Evolutionary conservation across 2,329 filamentous ascomycete genomes (phyloP), one percentile per base, ranked within the genome.

Genomic region (Colletotrichum sp.): DNA sequence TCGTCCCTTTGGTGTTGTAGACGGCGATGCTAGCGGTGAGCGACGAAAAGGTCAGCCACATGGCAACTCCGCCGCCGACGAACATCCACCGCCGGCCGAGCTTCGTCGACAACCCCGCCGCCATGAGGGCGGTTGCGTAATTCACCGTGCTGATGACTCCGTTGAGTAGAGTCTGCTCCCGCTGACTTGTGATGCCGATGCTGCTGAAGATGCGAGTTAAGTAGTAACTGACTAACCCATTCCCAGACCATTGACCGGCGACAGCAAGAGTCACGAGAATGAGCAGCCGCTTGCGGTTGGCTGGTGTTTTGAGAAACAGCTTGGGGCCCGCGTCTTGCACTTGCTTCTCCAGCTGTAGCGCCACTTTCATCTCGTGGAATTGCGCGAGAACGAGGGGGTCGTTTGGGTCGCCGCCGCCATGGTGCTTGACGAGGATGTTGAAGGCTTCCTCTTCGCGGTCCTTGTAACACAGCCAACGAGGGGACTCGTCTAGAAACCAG

Each of bases 381-480:
- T 82, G 78, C 25, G 88, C 85, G 22, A 92, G 89, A 16, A 92
- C 86, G 11, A 87, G 82, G 0, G 88, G 90, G 39, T 86, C 82
- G 5, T 79, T 79, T 44, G 90, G 85, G 74, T 89, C 83, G 3
- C 88, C 90, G 78, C 90, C 90, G n/a, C 88, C 89, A 77, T 90
- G 87, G 78, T 88, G 89, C 71, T 84, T 85, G 70, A 80, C 71
- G 7, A 85, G 79, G 19, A 84, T 67, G 0, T 72, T 77, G 5
- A 80, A 79, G 0, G 83, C 83, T 44, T 85, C 82, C 13, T 84
- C 82, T 6, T 75, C 69, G 3, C 80, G 79, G 57, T 82, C 83
- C 9, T 78, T 77, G n/a, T 79, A 78, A 49, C 84, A 75, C 13
- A 84, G 82, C 75, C 78, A 85, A 61, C 83, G 82, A 2, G 83